These are phyloP conservation scores for Flaveria bidentis DNA, from an alignment of 129 eudicot species.

Conservation along the genomic window DNA sequence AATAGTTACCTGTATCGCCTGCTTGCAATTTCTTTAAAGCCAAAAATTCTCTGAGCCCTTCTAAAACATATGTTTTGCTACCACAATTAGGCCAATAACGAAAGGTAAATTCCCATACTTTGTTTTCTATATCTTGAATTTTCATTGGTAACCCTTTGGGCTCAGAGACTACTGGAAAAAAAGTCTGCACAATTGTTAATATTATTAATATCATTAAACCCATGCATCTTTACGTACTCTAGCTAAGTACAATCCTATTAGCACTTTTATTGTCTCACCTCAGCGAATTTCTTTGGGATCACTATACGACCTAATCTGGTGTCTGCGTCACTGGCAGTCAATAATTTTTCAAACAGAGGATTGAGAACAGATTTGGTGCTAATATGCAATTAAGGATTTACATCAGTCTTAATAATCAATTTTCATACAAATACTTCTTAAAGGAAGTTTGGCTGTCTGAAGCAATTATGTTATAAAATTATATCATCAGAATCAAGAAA, in stretches of 20 bases:
- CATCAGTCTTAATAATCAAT: neutral
- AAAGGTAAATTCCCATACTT: conserved; percentile 52
- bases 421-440: neutral
- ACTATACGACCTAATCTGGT: conserved; percentile 50
- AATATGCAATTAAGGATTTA: conserved; percentile 43
- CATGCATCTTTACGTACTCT: conserved; percentile 18
- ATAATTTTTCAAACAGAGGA: conserved; percentile 62
- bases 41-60: conserved; percentile 65
- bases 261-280: conserved; percentile 46
- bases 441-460: neutral
- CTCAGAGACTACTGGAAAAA: conserved; percentile 51
- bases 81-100: conserved; percentile 53
- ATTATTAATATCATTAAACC: conserved; percentile 19
- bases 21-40: conserved; percentile 50
- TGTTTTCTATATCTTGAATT: conserved; percentile 58
- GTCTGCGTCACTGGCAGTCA: conserved; percentile 63
- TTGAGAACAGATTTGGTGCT: conserved; percentile 44
- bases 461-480: neutral
- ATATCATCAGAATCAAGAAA: neutral
- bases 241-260: conserved; percentile 16
- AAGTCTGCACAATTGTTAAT: conserved; percentile 45
- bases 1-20: conserved; percentile 64
- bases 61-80: conserved; percentile 63
- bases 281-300: conserved; percentile 65
- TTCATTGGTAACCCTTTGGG: conserved; percentile 46